Conservation (phyloP, 176 grass and related monocot species). For the Triticum urartu region DNA sequence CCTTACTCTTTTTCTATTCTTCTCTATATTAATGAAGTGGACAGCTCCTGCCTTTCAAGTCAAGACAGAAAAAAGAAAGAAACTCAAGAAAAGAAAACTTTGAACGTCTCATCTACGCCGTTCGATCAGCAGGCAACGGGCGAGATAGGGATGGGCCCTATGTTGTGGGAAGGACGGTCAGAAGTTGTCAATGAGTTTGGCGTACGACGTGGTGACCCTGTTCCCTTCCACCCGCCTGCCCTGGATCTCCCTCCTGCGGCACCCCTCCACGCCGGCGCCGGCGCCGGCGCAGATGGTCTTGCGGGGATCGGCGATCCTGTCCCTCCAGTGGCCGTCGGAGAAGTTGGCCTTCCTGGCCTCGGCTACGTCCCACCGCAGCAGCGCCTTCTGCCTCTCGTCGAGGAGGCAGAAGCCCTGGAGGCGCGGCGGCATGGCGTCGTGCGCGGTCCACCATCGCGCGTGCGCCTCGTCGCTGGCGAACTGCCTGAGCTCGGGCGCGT, state of each 20-base stretch:
- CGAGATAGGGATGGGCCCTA: background rate
- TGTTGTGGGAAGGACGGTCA: background rate
- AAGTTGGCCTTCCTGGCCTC: conserved; percentile 37
- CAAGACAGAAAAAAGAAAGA: too few species aligned
- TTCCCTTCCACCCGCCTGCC: conserved; percentile 35
- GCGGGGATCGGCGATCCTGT: conserved; percentile 31
- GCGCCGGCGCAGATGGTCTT: conserved; percentile 33
- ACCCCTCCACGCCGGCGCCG: background rate
- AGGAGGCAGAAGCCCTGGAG: conserved; percentile 48
- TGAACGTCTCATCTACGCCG: background rate
- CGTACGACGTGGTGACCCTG: conserved; percentile 51
- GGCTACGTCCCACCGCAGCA: conserved; percentile 40
- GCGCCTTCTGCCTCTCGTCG: conserved; percentile 49
- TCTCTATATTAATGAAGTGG: too few species aligned
- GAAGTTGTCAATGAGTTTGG: conserved; percentile 50
- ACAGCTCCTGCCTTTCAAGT: too few species aligned
- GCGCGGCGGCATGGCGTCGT: conserved; percentile 33
- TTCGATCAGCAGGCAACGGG: background rate
- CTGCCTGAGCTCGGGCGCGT: conserved; percentile 35
- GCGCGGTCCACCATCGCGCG: conserved; percentile 50
- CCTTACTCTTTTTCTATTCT: too few species aligned
- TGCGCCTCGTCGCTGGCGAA: conserved; percentile 68
- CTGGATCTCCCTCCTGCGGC: conserved; percentile 41
- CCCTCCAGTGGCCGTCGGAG: conserved; percentile 34
- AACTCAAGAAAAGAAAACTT: background rate